phyloP scores from a whole-genome alignment of 306 rosid genomes.

The Glycine tomentella region DNA sequence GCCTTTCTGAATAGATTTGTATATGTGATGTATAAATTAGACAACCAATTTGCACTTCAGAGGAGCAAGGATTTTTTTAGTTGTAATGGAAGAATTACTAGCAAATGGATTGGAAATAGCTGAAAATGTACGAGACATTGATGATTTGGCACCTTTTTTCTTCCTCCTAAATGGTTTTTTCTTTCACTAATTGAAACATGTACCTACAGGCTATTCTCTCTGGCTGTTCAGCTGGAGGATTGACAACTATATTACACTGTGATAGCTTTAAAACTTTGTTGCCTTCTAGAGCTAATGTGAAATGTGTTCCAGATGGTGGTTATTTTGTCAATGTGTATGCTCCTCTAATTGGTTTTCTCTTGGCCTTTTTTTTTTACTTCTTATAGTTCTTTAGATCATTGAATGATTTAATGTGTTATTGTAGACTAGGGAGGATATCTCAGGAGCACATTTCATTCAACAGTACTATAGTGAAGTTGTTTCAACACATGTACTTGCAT shows the following conservation, averaged over 20 bases:
- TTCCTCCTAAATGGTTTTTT: not conserved
- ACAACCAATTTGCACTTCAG: slow-evolving; percentile 75
- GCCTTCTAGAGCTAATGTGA: slow-evolving; percentile 64
- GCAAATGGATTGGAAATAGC: slow-evolving; percentile 80
- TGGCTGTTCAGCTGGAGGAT: slow-evolving; percentile 95
- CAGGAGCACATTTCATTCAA: slow-evolving; percentile 65
- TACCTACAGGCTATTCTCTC: slow-evolving; percentile 78
- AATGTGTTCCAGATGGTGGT: slow-evolving; percentile 91
- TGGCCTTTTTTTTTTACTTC: not conserved
- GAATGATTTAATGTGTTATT: slow-evolving; percentile 15
- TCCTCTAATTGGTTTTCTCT: not conserved
- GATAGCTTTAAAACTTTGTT: slow-evolving; percentile 66
- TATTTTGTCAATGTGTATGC: slow-evolving; percentile 76
- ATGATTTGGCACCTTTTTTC: not conserved
- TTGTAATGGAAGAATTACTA: slow-evolving; percentile 66
- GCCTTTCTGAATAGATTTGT: slow-evolving; percentile 16
- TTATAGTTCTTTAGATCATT: not conserved
- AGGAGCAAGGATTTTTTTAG: slow-evolving; percentile 75
- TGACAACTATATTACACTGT: slow-evolving; percentile 79
- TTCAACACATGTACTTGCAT: slow-evolving; percentile 57
- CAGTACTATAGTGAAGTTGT: slow-evolving; percentile 62
- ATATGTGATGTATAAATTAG: slow-evolving; percentile 48
- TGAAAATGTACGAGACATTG: slow-evolving; percentile 58
- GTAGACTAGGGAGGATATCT: slow-evolving; percentile 67
- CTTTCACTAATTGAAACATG: slow-evolving; percentile 21